Percentiles rank a stretch among this genome's conserved stretches.
Conservation (phyloP, 768 basidiomycete genomes). For the Cubamyces sp. region DNA sequence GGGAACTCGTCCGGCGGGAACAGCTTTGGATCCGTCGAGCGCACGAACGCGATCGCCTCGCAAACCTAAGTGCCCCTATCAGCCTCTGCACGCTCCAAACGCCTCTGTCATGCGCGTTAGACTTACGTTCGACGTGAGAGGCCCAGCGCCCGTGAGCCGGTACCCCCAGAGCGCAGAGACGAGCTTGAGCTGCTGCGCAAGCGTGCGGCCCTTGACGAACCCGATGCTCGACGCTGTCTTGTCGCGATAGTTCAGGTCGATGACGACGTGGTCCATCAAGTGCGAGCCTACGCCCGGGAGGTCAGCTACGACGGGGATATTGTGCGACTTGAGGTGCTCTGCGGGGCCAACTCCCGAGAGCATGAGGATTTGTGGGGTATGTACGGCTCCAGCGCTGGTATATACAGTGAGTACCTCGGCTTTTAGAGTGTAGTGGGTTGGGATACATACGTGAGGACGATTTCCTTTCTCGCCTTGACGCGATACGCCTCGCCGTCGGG, state of each 20-base stretch:
- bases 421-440: background rate
- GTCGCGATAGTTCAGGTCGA: slow-evolving; percentile 57
- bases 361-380: slow-evolving; percentile 65
- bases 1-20: slow-evolving; percentile 40
- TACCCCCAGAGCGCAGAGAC: slow-evolving; percentile 45
- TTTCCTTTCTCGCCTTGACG: slow-evolving; percentile 57
- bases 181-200: slow-evolving; percentile 20
- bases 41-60: slow-evolving; percentile 58
- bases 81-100: slow-evolving; percentile 1
- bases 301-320: slow-evolving; percentile 61
- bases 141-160: slow-evolving; percentile 48
- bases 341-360: slow-evolving; percentile 79
- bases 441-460: slow-evolving; percentile 59
- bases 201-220: slow-evolving; percentile 34
- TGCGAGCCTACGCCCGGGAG: slow-evolving; percentile 77
- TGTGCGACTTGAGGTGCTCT: slow-evolving; percentile 52
- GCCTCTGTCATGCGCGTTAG: background rate
- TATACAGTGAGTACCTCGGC: background rate
- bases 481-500: slow-evolving; percentile 45
- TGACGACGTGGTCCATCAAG: slow-evolving; percentile 68
- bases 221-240: slow-evolving; percentile 48
- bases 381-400: slow-evolving; percentile 60
- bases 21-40: slow-evolving; percentile 49
- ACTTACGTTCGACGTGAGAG: slow-evolving; percentile 57
- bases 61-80: slow-evolving; percentile 30